phyloP scores from a whole-genome alignment of 352 stramenopile genomes.

The Hyphochytrium catenoides region DNA sequence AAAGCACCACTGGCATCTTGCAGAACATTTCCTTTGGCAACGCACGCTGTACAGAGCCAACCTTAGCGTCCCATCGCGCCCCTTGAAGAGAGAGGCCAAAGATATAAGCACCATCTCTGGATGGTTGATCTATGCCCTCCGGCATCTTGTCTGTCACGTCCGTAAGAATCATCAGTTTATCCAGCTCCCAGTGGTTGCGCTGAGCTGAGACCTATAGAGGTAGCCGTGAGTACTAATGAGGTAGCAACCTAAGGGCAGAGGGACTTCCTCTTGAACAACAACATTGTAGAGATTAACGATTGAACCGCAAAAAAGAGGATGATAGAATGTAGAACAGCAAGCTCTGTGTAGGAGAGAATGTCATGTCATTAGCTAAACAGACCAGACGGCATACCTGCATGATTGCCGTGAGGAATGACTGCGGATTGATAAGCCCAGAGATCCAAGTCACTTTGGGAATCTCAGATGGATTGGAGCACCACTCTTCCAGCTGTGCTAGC shows the following conservation, averaged over 20 bases:
- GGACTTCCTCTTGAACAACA: too few species aligned
- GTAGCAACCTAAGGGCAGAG: too few species aligned
- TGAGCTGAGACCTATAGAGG: slow-evolving; percentile 92
- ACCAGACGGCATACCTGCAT: too few species aligned
- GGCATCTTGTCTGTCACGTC: slow-evolving; percentile 83
- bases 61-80: slow-evolving; percentile 76
- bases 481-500: slow-evolving; percentile 26
- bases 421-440: slow-evolving; percentile 46
- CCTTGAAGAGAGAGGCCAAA: slow-evolving; percentile 81
- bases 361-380: too few species aligned
- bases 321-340: too few species aligned
- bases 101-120: slow-evolving; percentile 82
- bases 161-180: slow-evolving; percentile 90
- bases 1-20: slow-evolving; percentile 90
- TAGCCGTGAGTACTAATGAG: too few species aligned
- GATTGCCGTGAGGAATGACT: slow-evolving; percentile 54
- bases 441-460: slow-evolving; percentile 56
- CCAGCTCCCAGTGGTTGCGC: slow-evolving; percentile 86
- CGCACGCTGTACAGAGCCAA: slow-evolving; percentile 76
- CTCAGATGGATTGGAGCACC: slow-evolving; percentile 28
- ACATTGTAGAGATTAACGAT: too few species aligned
- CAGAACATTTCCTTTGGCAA: slow-evolving; percentile 96
- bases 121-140: slow-evolving; percentile 59
- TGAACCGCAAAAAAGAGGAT: too few species aligned
- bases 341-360: too few species aligned